Evolutionary conservation across 208 protist species (phyloP), one percentile per base, ranked within the genome.

Genomic region (Crithidia brevicula): DNA sequence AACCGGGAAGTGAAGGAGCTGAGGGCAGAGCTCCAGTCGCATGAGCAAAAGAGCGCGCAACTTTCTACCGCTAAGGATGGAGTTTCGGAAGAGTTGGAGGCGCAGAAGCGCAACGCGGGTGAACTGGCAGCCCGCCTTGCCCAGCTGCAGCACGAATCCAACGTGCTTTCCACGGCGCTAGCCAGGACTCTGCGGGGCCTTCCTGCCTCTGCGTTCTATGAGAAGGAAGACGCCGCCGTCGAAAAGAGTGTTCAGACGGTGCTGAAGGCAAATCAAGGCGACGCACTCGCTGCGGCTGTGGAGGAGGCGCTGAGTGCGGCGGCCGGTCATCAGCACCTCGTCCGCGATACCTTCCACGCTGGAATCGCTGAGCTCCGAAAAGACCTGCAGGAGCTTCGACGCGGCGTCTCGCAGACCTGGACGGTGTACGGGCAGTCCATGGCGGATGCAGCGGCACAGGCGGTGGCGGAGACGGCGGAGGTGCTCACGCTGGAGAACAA

Each of bases 261-360:
- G 0, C 75, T 97, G 58, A 70, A 68, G 49, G 82, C 76, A 6
- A 77, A 84, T 11, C 74, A 87, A 1, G 76, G 74, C 7, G 64
- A 58, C 15, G 46, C 73, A 11, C 75, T 92, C 22, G 43, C 57
- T 13, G 40, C 23, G 13, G 57, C 75, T 9, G 78, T 88, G 13
- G 59, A 70, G 36, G 38, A 66, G 6, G 43, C 68, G 15, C n/a
- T 86, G 11, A 45, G 54, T 3, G 36, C 46, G 16, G 49, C 95
- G 86, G 6, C 34, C 27, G 52, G 59, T 46, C 53, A 47, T 16
- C 60, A 67, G 42, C 38, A 43, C 11, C 22, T 27, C 15, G 57
- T 49, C 38, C 77, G 86, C 40, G 83, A 88, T 58, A 94, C 95
- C 67, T 85, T 95, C 15, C 91, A 95, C 52, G 65, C 74, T 28